Percentiles rank a stretch among this genome's conserved stretches.
Evolutionary conservation across 257 asterid genomes (phyloP).

Genomic region (Fraxinus pennsylvanica): DNA sequence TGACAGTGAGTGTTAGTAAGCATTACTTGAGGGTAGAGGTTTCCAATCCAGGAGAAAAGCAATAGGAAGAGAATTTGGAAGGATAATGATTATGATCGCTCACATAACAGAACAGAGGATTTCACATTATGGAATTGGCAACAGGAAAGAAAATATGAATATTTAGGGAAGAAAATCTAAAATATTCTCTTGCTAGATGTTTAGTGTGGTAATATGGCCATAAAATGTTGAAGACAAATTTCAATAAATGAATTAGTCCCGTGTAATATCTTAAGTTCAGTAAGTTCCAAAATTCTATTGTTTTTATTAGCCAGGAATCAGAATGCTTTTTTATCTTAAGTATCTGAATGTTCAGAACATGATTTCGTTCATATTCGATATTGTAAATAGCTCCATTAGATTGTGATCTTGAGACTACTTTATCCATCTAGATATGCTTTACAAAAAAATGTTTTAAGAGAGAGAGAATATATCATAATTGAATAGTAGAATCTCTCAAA

Average conservation of each 20-base stretch:
- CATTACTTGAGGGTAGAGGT: background rate
- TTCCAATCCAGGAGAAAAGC: background rate
- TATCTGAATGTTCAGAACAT: background rate
- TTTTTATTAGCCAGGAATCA: background rate
- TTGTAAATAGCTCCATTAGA: background rate
- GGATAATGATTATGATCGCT: background rate
- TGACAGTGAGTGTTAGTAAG: background rate
- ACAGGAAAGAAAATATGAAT: background rate
- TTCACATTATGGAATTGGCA: background rate
- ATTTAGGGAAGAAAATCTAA: background rate
- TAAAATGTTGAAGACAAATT: background rate
- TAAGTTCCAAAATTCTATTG: background rate
- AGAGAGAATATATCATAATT: background rate
- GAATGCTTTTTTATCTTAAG: background rate
- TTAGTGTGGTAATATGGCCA: background rate
- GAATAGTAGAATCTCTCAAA: background rate
- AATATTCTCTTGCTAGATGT: background rate
- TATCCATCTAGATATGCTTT: background rate
- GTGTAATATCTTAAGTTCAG: background rate
- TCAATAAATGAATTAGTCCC: background rate
- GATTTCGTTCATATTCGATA: background rate
- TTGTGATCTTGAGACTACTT: background rate
- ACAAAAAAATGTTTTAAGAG: background rate
- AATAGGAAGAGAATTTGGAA: background rate
- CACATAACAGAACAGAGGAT: background rate